Conservation (phyloP, 148 eudicot genomes). For the Rhododendron henanense region DNA sequence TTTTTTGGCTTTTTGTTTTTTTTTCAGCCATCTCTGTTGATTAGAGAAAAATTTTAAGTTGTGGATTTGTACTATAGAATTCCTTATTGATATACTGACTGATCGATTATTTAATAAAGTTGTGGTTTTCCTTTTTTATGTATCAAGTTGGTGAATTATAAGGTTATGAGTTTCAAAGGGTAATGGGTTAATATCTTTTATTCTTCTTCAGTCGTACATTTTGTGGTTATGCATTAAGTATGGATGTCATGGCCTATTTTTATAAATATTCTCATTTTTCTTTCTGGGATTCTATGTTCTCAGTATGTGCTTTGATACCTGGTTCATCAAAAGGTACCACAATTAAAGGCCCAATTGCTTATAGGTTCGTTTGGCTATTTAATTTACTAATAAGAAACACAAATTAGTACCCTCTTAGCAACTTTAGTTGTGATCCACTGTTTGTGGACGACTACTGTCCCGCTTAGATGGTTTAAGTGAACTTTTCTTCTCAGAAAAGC, state of each 20-base stretch:
- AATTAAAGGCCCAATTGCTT: not conserved
- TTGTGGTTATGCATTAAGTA: not conserved
- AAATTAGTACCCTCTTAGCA: not conserved
- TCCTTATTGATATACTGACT: not conserved
- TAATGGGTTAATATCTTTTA: not conserved
- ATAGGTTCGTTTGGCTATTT: not conserved
- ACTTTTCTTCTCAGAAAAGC: slow-evolving; percentile 13
- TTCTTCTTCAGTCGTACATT: not conserved
- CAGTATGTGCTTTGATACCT: not conserved
- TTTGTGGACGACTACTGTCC: not conserved
- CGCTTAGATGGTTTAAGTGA: slow-evolving; percentile 1
- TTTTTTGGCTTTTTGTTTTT: not conserved
- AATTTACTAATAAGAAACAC: not conserved
- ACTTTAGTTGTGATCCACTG: not conserved
- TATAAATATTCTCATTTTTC: not conserved
- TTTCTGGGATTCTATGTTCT: not conserved
- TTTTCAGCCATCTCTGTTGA: too few relatives aligned
- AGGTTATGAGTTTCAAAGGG: not conserved
- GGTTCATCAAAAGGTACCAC: not conserved
- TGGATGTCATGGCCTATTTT: not conserved
- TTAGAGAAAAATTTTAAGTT: not conserved
- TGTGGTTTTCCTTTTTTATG: not conserved
- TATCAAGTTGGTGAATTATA: not conserved
- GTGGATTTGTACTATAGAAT: not conserved
- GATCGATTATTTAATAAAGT: not conserved